Evolutionary conservation across 805 yeast genomes (phyloP).

Genomic region (Candida sonorensis): DNA sequence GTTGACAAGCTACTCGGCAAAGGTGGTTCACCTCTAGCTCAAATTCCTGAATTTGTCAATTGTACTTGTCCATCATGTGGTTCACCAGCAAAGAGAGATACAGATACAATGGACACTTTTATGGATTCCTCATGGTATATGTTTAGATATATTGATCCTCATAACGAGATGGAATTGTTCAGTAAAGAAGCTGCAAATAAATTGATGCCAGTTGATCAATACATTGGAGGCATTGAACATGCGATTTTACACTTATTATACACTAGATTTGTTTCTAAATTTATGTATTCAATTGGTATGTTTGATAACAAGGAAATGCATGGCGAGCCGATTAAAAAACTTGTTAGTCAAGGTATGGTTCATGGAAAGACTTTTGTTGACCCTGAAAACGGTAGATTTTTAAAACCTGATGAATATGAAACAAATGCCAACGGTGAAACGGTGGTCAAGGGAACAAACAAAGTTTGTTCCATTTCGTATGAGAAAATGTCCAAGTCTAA

Average conservation of each 20-base stretch:
- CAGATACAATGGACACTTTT: constrained; percentile 98
- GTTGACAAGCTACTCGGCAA: constrained; percentile 36
- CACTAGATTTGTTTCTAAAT: constrained; percentile 79
- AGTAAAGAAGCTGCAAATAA: constrained; percentile 38
- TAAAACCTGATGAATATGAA: constrained; percentile 73
- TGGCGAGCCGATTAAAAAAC: constrained; percentile 76
- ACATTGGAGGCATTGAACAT: constrained; percentile 94
- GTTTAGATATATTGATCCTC: constrained; percentile 74
- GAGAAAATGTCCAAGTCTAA: constrained; percentile 98
- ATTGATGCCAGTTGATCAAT: constrained; percentile 78
- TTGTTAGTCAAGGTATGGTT: constrained; percentile 97
- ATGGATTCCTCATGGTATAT: constrained; percentile 98
- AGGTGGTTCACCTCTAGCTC: constrained; percentile 63
- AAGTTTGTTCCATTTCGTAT: constrained; percentile 46
- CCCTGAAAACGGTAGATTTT: constrained; percentile 64
- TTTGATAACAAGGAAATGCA: constrained; percentile 55
- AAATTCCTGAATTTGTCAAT: constrained; percentile 60
- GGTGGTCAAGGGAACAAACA: constrained; percentile 41
- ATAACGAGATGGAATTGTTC: constrained; percentile 53
- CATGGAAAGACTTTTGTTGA: constrained; percentile 81
- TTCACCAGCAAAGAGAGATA: constrained; percentile 69
- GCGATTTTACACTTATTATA: constrained; percentile 89
- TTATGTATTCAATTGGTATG: constrained; percentile 55
- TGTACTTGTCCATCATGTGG: constrained; percentile 81
- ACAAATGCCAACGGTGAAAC: constrained; percentile 34